Base-by-base conservation (phyloP, 768 basidiomycete species). In the Lentinula guzmanii region DNA sequence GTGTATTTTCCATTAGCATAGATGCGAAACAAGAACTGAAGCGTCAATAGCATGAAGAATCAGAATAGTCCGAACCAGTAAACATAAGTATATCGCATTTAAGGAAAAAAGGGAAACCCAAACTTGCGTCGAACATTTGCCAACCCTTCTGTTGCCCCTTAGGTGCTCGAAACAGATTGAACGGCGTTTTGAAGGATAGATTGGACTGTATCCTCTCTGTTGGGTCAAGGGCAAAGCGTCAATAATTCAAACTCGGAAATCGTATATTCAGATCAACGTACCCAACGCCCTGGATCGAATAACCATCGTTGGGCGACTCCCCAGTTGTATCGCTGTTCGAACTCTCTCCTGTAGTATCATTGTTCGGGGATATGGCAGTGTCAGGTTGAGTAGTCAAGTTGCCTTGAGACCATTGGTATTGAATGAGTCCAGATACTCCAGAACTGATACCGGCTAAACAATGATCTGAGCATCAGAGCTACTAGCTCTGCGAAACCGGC, bases 221-320 rank as follows among this genome's bases (percentile, higher is more conserved):
- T 28, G 28, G 42, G 1, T n/a, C 28, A 59, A 39, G 50, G 3
- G n/a, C 4, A 35, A 21, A 18, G 16, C 31, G 37, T 46, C 28
- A 31, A 39, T 42, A n/a, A 67, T 33, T 7, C 10, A 28, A 31
- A 37, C 2, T 9, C n/a, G 8, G 18, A 48, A 37, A 41, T 55
- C 21, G 53, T 24, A 18, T 31, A 66, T 4, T 10, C 7, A 42
- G 21, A 45, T 13, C 7, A 28, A 56, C 79, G 54, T 65, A 81
- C 80, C 74, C 77, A 63, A 67, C 57, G 13, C 76, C 78, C 41
- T 75, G 72, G 58, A 66, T 74, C 41, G 76, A 75, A 66, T 88
- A 88, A 69, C 87, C 87, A 71, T 89, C 87, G 60, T 86, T 84
- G 31, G 87, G 87, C 3, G 85, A 84, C n/a, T 75, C 57, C 6